Conservation (phyloP, 2,329 filamentous ascomycete genomes). For the Fusarium sp. region DNA sequence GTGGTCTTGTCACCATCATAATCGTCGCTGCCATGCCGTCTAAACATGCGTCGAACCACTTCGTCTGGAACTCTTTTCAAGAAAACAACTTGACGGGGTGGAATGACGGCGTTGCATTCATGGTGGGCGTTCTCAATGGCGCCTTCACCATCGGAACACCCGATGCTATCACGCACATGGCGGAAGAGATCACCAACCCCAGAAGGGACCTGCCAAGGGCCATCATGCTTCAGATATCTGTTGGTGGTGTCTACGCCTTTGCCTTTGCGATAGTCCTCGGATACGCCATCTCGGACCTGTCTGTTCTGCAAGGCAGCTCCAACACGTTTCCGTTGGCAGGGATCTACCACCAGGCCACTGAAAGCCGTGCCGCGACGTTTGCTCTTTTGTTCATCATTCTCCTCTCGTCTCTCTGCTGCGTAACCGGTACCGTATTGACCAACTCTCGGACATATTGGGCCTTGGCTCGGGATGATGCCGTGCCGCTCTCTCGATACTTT, state of each 20-base stretch:
- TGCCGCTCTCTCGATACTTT: slow-evolving; percentile 35
- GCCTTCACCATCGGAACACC: slow-evolving; percentile 41
- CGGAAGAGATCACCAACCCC: slow-evolving; percentile 37
- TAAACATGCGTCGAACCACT: slow-evolving; percentile 32
- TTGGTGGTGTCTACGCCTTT: slow-evolving; percentile 37
- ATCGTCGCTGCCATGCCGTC: slow-evolving; percentile 37
- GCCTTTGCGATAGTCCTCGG: slow-evolving; percentile 37
- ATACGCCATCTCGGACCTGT: slow-evolving; percentile 40
- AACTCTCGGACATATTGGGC: slow-evolving; percentile 42
- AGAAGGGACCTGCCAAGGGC: slow-evolving; percentile 31
- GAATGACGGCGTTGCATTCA: slow-evolving; percentile 40
- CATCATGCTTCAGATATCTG: slow-evolving; percentile 40
- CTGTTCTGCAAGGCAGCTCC: slow-evolving; percentile 33
- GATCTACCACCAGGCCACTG: slow-evolving; percentile 40
- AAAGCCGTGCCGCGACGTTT: slow-evolving; percentile 33
- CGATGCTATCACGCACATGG: slow-evolving; percentile 42
- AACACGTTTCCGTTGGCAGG: slow-evolving; percentile 39
- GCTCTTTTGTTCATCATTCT: slow-evolving; percentile 41
- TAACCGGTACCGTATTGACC: slow-evolving; percentile 37
- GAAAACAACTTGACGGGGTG: slow-evolving; percentile 42
- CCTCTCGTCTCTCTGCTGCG: slow-evolving; percentile 37
- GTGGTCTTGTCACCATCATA: slow-evolving; percentile 38
- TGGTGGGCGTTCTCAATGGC: slow-evolving; percentile 40
- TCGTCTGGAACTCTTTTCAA: slow-evolving; percentile 39
- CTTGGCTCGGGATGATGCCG: slow-evolving; percentile 40